Percentiles rank a stretch among this genome's conserved stretches.
Conservation (phyloP, 306 rosid genomes). For the Dicorynia guianensis region DNA sequence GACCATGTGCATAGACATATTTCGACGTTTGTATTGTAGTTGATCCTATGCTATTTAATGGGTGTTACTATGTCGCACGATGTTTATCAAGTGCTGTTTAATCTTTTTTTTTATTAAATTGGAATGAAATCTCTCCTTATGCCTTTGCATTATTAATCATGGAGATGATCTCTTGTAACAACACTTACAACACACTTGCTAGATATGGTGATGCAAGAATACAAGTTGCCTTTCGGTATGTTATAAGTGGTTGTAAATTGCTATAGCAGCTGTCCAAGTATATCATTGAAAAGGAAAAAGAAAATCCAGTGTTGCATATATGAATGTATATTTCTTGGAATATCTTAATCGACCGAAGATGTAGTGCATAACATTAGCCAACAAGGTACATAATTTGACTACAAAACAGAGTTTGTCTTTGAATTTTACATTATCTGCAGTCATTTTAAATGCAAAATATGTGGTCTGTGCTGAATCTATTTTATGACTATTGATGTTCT, state of each 20-base stretch:
- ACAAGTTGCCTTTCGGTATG: background rate
- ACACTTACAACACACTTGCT: background rate
- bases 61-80: background rate
- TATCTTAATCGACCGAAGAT: background rate
- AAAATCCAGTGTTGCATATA: background rate
- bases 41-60: background rate
- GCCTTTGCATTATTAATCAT: too few relatives aligned
- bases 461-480: too few relatives aligned
- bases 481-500: too few relatives aligned
- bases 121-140: too few relatives aligned
- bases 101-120: background rate
- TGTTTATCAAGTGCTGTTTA: too few relatives aligned
- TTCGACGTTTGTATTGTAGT: background rate
- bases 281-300: slow-evolving; percentile 7
- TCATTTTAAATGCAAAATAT: too few relatives aligned
- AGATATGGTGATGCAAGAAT: background rate
- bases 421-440: too few relatives aligned
- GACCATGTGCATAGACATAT: background rate
- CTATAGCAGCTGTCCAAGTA: background rate
- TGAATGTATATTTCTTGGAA: slow-evolving; percentile 6
- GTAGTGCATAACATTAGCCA: too few relatives aligned
- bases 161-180: too few relatives aligned
- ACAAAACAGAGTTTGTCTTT: too few relatives aligned
- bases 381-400: too few relatives aligned
- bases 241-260: background rate